Conservation (phyloP, 2,329 filamentous ascomycete species). For the Blastomyces percursus region DNA sequence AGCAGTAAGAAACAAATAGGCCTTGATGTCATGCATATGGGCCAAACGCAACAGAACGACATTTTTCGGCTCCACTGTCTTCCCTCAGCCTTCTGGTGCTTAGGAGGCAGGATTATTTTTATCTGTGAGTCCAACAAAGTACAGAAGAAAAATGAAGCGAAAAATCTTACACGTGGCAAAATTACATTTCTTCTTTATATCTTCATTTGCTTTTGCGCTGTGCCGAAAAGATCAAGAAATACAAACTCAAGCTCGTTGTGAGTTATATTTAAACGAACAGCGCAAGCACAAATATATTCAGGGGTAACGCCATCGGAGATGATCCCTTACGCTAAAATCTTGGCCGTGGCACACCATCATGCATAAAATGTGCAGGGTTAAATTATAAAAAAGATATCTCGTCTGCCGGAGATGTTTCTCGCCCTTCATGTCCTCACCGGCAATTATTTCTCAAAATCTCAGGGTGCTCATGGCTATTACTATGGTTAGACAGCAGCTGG, state of each 20-base stretch:
- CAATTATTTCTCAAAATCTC: not conserved
- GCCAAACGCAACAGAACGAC: not conserved
- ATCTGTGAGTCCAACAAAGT: not conserved
- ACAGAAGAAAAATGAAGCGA: not conserved
- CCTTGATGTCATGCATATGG: conserved; percentile 4
- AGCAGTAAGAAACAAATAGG: not conserved
- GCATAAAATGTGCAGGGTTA: not conserved
- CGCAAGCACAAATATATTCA: not conserved
- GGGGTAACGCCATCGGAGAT: not conserved
- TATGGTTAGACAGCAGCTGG: too few relatives aligned
- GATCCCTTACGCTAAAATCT: conserved; percentile 1
- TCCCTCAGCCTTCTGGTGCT: too few relatives aligned
- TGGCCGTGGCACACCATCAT: not conserved
- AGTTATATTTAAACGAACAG: not conserved
- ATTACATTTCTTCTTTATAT: not conserved
- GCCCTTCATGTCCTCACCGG: not conserved
- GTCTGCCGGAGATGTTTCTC: not conserved
- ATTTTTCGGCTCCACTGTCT: not conserved
- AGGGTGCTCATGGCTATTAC: too few relatives aligned
- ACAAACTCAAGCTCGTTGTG: not conserved
- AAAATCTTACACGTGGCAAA: not conserved
- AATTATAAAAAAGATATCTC: not conserved
- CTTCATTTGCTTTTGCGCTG: not conserved
- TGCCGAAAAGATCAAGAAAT: not conserved
- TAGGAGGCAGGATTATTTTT: not conserved